These are phyloP conservation scores for Pseudogymnoascus sp. DNA, from an alignment of 2,329 filamentous ascomycete genomes.

Conservation along the genomic window DNA sequence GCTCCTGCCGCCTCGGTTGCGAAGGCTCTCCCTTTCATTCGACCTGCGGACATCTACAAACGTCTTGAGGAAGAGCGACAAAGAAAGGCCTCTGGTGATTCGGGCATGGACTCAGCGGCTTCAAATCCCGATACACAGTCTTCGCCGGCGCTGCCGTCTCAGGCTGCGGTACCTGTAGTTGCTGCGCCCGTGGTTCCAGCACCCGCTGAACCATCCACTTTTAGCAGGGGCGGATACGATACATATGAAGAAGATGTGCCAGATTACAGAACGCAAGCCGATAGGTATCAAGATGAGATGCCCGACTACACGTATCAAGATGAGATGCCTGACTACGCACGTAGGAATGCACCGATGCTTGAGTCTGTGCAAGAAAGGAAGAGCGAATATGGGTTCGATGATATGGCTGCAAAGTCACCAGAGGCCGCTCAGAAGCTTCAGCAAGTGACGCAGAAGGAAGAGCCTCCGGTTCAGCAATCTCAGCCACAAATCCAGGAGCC, in stretches of 20 bases:
- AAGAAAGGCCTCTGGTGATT: constrained; percentile 48
- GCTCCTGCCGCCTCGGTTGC: constrained; percentile 23
- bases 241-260: background rate
- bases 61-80: constrained; percentile 58
- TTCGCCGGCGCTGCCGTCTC: background rate
- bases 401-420: constrained; percentile 25
- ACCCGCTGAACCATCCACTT: background rate
- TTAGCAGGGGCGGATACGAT: background rate
- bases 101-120: constrained; percentile 44
- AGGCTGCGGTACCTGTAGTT: background rate
- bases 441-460: constrained; percentile 18
- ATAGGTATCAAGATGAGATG: constrained; percentile 13
- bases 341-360: constrained; percentile 35
- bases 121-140: constrained; percentile 14
- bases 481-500: background rate
- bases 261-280: background rate
- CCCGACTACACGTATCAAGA: constrained; percentile 26
- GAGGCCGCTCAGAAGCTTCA: constrained; percentile 11
- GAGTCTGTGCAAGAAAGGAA: constrained; percentile 49
- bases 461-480: background rate
- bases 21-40: constrained; percentile 55
- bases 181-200: background rate
- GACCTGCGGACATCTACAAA: constrained; percentile 71
- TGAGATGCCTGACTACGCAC: constrained; percentile 30
- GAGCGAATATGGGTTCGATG: constrained; percentile 49